phyloP scores from a whole-genome alignment of 257 asterid genomes.

The Forsythia viridissima region DNA sequence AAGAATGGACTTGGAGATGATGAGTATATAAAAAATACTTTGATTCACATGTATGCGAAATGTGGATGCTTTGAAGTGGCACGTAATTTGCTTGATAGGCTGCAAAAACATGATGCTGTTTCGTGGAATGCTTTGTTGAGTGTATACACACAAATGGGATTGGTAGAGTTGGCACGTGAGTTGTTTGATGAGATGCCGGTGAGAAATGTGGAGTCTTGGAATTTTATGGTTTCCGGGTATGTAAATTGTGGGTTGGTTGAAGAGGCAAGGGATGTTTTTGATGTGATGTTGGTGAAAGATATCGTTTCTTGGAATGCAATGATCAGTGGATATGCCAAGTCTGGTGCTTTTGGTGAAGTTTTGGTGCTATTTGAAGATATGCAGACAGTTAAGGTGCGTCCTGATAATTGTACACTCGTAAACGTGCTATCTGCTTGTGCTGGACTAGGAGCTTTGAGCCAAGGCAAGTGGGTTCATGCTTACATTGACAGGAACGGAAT shows the following conservation, averaged over 20 bases:
- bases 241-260: conserved; percentile 32
- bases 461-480: conserved; percentile 41
- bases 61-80: conserved; percentile 35
- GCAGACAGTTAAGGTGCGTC: conserved; percentile 29
- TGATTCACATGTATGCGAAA: conserved; percentile 38
- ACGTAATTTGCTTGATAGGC: conserved; percentile 26
- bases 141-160: conserved; percentile 33
- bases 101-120: conserved; percentile 26
- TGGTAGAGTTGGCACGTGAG: conserved; percentile 27
- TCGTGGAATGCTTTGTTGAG: conserved; percentile 42
- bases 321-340: conserved; percentile 39
- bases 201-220: conserved; percentile 43
- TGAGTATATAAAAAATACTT: conserved; percentile 34
- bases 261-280: conserved; percentile 40
- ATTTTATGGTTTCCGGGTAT: conserved; percentile 40
- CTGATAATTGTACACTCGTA: conserved; percentile 40
- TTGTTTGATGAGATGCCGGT: conserved; percentile 42
- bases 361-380: conserved; percentile 32
- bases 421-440: conserved; percentile 45
- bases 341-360: conserved; percentile 25
- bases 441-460: conserved; percentile 34
- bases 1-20: conserved; percentile 33
- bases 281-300: conserved; percentile 34
- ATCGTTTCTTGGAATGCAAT: conserved; percentile 45
- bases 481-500: conserved; percentile 27